phyloP scores from a whole-genome alignment of 106 monocot genomes.

The Allium fistulosum region DNA sequence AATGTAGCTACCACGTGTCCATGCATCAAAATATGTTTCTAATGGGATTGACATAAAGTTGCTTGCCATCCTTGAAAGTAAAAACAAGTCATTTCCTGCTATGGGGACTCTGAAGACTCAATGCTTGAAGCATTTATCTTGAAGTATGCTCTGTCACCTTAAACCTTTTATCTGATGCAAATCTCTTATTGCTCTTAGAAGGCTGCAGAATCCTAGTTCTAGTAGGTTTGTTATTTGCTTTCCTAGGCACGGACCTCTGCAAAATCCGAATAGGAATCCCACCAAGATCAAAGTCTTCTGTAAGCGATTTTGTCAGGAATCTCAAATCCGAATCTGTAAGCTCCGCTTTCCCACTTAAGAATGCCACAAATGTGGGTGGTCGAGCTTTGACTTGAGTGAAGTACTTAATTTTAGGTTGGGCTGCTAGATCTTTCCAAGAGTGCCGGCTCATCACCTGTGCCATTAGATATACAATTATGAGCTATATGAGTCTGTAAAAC shows the following conservation, averaged over 20 bases:
- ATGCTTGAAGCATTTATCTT: neutral
- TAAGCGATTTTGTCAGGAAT: slow-evolving; percentile 78
- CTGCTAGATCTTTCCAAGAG: slow-evolving; percentile 88
- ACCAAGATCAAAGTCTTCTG: slow-evolving; percentile 87
- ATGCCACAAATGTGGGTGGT: slow-evolving; percentile 91
- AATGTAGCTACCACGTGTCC: too few species aligned
- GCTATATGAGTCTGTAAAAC: too few species aligned
- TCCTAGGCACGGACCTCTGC: slow-evolving; percentile 54
- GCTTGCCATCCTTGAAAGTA: too few species aligned
- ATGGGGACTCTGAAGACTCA: too few species aligned
- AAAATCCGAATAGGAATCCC: slow-evolving; percentile 85
- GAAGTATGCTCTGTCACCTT: slow-evolving; percentile 18
- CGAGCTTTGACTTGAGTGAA: slow-evolving; percentile 97
- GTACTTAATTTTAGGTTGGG: slow-evolving; percentile 85
- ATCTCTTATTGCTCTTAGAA: slow-evolving; percentile 21
- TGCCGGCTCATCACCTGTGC: slow-evolving; percentile 96
- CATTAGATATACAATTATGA: neutral
- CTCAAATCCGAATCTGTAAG: slow-evolving; percentile 74
- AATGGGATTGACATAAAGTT: too few species aligned
- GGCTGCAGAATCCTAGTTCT: neutral
- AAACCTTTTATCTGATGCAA: slow-evolving; percentile 53
- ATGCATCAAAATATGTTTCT: too few species aligned
- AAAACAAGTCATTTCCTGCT: too few species aligned
- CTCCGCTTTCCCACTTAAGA: slow-evolving; percentile 65
- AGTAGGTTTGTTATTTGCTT: slow-evolving; percentile 3